Conservation (phyloP, 257 asterid species). For the Ajuga chamaepitys region DNA sequence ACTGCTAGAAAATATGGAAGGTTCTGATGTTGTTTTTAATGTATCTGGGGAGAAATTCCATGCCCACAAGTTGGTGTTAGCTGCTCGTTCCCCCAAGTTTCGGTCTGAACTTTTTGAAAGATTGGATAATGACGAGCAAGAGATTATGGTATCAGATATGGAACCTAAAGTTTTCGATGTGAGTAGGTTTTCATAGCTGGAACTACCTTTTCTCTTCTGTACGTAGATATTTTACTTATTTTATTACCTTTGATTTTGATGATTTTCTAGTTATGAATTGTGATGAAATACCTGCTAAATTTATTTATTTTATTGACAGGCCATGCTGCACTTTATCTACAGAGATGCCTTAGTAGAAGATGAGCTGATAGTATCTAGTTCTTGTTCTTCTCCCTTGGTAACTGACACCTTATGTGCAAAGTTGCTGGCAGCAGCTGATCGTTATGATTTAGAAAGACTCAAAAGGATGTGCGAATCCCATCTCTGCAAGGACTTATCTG, state of each 20-base stretch:
- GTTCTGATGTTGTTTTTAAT: slow-evolving; percentile 69
- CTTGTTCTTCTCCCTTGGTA: slow-evolving; percentile 42
- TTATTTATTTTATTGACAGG: slow-evolving; percentile 46
- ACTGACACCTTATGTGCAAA: slow-evolving; percentile 67
- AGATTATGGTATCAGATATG: slow-evolving; percentile 60
- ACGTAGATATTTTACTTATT: background rate
- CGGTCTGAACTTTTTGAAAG: slow-evolving; percentile 57
- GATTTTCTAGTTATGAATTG: background rate
- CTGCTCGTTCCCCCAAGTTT: slow-evolving; percentile 83
- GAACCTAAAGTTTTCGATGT: slow-evolving; percentile 95
- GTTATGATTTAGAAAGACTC: slow-evolving; percentile 75
- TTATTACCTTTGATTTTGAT: background rate
- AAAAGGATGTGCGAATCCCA: slow-evolving; percentile 81
- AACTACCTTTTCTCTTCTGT: background rate
- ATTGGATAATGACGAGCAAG: slow-evolving; percentile 49
- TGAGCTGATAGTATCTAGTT: slow-evolving; percentile 60
- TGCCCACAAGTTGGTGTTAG: slow-evolving; percentile 91
- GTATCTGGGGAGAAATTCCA: slow-evolving; percentile 78
- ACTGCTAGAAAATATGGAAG: slow-evolving; percentile 78
- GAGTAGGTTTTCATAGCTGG: slow-evolving; percentile 5
- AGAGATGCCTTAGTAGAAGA: slow-evolving; percentile 82
- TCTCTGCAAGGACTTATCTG: slow-evolving; percentile 90
- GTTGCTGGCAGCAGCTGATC: slow-evolving; percentile 93
- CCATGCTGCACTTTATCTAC: slow-evolving; percentile 86
- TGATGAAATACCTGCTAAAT: slow-evolving; percentile 13